A percentile compares a stretch with the other conserved stretches of the same genome.
These are phyloP conservation scores for Glycyrrhiza uralensis DNA, from an alignment of 306 rosid species.

Conservation along the genomic window DNA sequence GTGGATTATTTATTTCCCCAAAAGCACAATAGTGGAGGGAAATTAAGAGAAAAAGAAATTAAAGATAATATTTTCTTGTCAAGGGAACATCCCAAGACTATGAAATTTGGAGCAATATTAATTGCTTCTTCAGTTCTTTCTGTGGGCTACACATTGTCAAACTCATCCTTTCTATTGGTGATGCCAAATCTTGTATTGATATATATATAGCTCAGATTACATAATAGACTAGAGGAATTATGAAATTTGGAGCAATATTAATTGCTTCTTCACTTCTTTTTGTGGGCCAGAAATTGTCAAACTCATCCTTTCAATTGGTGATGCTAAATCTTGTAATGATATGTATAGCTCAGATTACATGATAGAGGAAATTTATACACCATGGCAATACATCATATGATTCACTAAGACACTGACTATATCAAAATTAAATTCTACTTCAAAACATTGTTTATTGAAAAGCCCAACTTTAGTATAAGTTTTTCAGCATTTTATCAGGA, in stretches of 20 bases:
- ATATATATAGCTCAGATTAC: not conserved
- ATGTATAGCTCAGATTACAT: not conserved
- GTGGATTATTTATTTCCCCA: too few relatives aligned
- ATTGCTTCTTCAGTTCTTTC: not conserved
- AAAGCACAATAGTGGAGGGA: too few relatives aligned
- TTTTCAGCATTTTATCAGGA: not conserved
- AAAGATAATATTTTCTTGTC: too few relatives aligned
- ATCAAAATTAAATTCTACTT: not conserved
- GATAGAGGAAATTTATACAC: too few relatives aligned
- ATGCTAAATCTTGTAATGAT: not conserved
- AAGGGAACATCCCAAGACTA: slow-evolving; percentile 6
- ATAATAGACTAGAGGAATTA: too few relatives aligned
- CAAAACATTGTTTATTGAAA: not conserved
- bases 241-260: not conserved
- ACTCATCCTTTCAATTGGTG: not conserved
- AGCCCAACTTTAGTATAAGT: not conserved
- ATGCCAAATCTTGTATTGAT: not conserved
- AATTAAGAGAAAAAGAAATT: too few relatives aligned
- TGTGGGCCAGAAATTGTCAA: not conserved
- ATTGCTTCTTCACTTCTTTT: not conserved
- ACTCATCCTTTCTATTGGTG: not conserved
- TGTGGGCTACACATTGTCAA: not conserved
- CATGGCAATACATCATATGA: not conserved
- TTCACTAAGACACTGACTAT: not conserved
- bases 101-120: not conserved